phyloP scores from a whole-genome alignment of 148 eudicot species.

The Polygonum aviculare region DNA sequence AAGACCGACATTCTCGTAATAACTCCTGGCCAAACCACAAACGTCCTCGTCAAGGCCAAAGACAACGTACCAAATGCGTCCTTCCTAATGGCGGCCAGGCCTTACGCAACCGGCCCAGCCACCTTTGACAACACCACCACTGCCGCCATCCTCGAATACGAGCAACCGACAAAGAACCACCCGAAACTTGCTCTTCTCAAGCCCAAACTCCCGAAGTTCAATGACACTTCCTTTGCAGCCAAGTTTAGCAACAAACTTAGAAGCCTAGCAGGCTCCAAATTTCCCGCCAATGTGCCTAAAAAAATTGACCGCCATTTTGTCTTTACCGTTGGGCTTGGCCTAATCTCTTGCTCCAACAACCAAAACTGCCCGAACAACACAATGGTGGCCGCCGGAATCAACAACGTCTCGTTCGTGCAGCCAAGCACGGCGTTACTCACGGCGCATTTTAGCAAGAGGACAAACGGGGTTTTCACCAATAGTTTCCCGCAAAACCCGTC shows the following conservation, averaged over 20 bases:
- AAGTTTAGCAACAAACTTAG: conserved; percentile 27
- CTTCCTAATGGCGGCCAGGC: conserved; percentile 40
- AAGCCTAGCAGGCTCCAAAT: conserved; percentile 34
- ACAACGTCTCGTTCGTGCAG: conserved; percentile 36
- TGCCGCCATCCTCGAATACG: conserved; percentile 34
- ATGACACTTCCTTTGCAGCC: conserved; percentile 31
- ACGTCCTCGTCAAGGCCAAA: conserved; percentile 35
- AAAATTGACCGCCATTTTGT: conserved; percentile 28
- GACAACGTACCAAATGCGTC: conserved; percentile 19
- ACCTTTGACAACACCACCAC: conserved; percentile 50
- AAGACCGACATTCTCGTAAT: conserved; percentile 33
- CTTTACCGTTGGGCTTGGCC: conserved; percentile 46
- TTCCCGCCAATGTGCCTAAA: conserved; percentile 41
- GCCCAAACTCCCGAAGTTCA: conserved; percentile 28
- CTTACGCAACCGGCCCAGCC: conserved; percentile 36
- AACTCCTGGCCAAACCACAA: conserved; percentile 49
- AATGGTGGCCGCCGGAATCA: conserved; percentile 31
- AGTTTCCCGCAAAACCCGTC: conserved; percentile 17
- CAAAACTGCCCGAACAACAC: conserved; percentile 34
- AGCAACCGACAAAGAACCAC: conserved; percentile 26
- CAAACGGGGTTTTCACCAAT: conserved; percentile 21
- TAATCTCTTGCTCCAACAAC: conserved; percentile 30
- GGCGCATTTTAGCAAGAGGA: conserved; percentile 21
- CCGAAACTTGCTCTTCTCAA: conserved; percentile 22
- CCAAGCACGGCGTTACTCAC: conserved; percentile 38